Evolutionary conservation across 2,329 filamentous ascomycete genomes (phyloP).

Genomic region (Ceratocystis albifundus): DNA sequence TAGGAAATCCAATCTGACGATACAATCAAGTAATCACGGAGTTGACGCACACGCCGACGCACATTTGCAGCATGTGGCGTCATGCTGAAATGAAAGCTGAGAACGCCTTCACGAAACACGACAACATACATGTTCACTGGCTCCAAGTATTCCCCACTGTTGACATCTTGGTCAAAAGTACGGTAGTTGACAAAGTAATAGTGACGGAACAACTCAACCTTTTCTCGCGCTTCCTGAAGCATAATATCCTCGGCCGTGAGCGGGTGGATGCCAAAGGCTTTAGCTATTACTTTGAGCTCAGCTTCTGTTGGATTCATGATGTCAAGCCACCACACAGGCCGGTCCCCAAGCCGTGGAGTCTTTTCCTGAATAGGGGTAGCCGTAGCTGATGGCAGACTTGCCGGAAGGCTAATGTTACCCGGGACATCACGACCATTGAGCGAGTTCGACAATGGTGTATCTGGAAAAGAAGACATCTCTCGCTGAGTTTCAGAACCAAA

Average conservation of each 20-base stretch:
- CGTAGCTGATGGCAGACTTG: conserved; percentile 6
- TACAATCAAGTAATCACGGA: conserved; percentile 85
- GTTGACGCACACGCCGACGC: conserved; percentile 78
- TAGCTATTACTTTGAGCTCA: conserved; percentile 89
- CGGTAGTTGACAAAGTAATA: conserved; percentile 99
- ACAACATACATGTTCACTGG: conserved; percentile 97
- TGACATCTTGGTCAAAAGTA: conserved; percentile 88
- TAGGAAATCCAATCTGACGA: conserved; percentile 98
- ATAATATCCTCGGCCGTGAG: conserved; percentile 93
- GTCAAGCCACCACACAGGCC: conserved; percentile 95
- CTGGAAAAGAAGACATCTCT: conserved; percentile 9
- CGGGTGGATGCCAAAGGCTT: conserved; percentile 90
- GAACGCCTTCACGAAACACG: conserved; percentile 87
- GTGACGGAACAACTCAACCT: conserved; percentile 91
- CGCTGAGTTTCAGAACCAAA: conserved; percentile 5
- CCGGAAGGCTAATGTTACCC: not conserved
- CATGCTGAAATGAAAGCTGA: conserved; percentile 95
- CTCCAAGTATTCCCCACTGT: conserved; percentile 80
- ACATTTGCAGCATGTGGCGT: conserved; percentile 95
- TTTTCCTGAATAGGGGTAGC: conserved; percentile 30
- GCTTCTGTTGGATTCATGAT: conserved; percentile 80
- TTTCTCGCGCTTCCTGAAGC: conserved; percentile 93
- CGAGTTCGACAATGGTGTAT: conserved; percentile 1
- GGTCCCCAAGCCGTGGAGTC: conserved; percentile 56
- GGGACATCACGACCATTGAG: conserved; percentile 9